phyloP scores from a whole-genome alignment of 2,329 filamentous ascomycete genomes.

The Pseudogymnoascus sp. region DNA sequence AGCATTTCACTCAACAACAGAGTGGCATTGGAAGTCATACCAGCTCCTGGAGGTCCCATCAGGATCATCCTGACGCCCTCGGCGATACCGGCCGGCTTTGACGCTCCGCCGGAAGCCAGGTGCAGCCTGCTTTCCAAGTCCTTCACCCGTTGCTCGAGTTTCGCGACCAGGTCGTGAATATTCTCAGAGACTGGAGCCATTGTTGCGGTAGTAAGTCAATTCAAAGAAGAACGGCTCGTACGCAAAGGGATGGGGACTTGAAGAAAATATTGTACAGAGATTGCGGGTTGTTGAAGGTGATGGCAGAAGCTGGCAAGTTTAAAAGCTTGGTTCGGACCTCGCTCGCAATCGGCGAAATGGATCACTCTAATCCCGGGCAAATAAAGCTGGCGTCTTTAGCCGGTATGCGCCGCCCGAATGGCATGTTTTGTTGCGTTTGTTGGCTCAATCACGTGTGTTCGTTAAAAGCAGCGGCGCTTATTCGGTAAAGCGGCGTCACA shows the following conservation, averaged over 20 bases:
- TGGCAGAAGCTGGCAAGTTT: conserved; percentile 12
- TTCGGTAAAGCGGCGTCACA: not conserved
- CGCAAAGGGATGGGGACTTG: conserved; percentile 4
- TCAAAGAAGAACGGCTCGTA: conserved; percentile 10
- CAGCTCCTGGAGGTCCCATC: conserved; percentile 94
- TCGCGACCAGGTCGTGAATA: conserved; percentile 73
- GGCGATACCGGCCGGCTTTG: conserved; percentile 47
- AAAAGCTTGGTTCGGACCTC: conserved; percentile 10
- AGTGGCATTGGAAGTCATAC: conserved; percentile 46
- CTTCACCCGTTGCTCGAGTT: conserved; percentile 78
- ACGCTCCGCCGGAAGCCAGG: conserved; percentile 40
- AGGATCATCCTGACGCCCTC: conserved; percentile 87
- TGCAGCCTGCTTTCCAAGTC: conserved; percentile 68
- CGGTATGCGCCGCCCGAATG: conserved; percentile 5
- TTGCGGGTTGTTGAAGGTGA: conserved; percentile 12
- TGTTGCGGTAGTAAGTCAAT: conserved; percentile 32
- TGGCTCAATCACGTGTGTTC: not conserved
- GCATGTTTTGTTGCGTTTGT: not conserved
- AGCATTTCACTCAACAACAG: not conserved
- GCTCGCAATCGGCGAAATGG: conserved; percentile 8
- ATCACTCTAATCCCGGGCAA: conserved; percentile 1
- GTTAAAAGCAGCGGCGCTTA: not conserved
- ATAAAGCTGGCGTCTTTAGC: conserved; percentile 7
- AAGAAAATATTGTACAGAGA: conserved; percentile 18
- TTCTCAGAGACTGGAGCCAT: conserved; percentile 88